Conservation (phyloP, 2,329 filamentous ascomycete genomes). For the Penicillium sp. region DNA sequence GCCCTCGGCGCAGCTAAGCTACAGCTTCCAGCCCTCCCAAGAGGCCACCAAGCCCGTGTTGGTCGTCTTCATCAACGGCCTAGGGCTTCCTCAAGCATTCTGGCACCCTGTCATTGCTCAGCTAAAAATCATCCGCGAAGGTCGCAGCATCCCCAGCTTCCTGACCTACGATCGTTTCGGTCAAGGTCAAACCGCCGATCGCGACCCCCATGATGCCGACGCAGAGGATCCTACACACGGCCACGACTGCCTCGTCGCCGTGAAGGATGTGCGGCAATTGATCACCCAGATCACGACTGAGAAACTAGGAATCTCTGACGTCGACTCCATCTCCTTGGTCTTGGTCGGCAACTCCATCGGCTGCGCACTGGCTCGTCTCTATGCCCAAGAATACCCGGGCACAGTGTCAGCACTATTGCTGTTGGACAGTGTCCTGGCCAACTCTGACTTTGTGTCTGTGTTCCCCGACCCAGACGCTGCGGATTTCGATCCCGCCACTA, state of each 20-base stretch:
- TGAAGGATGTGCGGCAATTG: slow-evolving; percentile 49
- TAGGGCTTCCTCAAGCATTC: slow-evolving; percentile 41
- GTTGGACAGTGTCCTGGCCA: slow-evolving; percentile 60
- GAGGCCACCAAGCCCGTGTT: slow-evolving; percentile 21
- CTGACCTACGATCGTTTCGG: slow-evolving; percentile 62
- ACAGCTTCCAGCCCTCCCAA: slow-evolving; percentile 14
- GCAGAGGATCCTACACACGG: slow-evolving; percentile 43
- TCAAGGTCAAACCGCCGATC: slow-evolving; percentile 53
- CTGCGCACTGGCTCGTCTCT: slow-evolving; percentile 55
- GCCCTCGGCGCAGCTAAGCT: slow-evolving; percentile 18
- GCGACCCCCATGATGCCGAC: slow-evolving; percentile 42
- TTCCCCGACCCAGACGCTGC: slow-evolving; percentile 57
- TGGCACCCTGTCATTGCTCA: slow-evolving; percentile 38
- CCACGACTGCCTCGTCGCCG: slow-evolving; percentile 50
- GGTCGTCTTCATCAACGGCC: slow-evolving; percentile 48
- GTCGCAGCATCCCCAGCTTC: slow-evolving; percentile 42
- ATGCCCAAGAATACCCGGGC: slow-evolving; percentile 49
- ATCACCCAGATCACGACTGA: slow-evolving; percentile 41
- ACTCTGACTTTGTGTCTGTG: slow-evolving; percentile 56
- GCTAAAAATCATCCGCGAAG: slow-evolving; percentile 17
- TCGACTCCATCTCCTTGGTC: slow-evolving; percentile 38
- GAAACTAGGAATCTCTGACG: slow-evolving; percentile 22
- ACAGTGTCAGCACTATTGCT: slow-evolving; percentile 51
- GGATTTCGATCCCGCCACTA: slow-evolving; percentile 6
- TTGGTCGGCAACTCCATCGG: slow-evolving; percentile 57